Percentiles rank a stretch among this genome's conserved stretches.
Evolutionary conservation across 2,329 filamentous ascomycete genomes (phyloP).

Genomic region (Davidsoniella virescens): DNA sequence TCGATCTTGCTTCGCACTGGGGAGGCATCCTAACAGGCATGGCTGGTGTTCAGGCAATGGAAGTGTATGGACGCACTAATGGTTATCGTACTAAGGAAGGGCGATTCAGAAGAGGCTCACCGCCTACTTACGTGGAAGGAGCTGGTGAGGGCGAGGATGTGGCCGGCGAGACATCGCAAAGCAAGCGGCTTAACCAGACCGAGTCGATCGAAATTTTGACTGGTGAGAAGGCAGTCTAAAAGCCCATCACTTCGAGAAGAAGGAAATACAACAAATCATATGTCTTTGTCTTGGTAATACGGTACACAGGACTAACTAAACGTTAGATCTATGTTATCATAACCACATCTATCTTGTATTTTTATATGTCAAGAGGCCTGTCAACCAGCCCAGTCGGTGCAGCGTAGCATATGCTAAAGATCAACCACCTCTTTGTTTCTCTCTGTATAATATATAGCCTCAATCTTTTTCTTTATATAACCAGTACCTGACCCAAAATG

Average conservation of each 20-base stretch:
- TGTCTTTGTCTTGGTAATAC: too few relatives aligned
- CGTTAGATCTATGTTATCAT: too few relatives aligned
- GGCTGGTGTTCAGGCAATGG: slow-evolving; percentile 23
- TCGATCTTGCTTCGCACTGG: slow-evolving; percentile 39
- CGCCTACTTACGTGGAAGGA: not conserved
- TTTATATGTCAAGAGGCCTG: not conserved
- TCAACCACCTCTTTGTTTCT: not conserved
- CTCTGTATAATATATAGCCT: not conserved
- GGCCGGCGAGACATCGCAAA: not conserved
- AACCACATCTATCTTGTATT: too few relatives aligned
- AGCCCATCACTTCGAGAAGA: too few relatives aligned
- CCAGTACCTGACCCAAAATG: not conserved
- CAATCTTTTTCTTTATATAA: not conserved
- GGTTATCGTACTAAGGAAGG: slow-evolving; percentile 9
- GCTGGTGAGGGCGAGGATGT: not conserved
- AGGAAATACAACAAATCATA: too few relatives aligned
- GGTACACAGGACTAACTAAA: too few relatives aligned
- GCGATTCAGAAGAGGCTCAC: slow-evolving; percentile 5
- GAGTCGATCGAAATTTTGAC: slow-evolving; percentile 13
- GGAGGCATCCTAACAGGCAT: slow-evolving; percentile 34
- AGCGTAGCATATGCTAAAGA: too few relatives aligned
- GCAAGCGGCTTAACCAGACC: not conserved
- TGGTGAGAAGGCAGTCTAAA: slow-evolving; percentile 10
- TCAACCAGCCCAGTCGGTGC: not conserved
- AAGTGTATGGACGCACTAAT: slow-evolving; percentile 13